A percentile compares a stretch with the other conserved stretches of the same genome.
These are phyloP conservation scores for Coemansia sp. DNA, from an alignment of 192 early-diverging fungal species.

Conservation along the genomic window DNA sequence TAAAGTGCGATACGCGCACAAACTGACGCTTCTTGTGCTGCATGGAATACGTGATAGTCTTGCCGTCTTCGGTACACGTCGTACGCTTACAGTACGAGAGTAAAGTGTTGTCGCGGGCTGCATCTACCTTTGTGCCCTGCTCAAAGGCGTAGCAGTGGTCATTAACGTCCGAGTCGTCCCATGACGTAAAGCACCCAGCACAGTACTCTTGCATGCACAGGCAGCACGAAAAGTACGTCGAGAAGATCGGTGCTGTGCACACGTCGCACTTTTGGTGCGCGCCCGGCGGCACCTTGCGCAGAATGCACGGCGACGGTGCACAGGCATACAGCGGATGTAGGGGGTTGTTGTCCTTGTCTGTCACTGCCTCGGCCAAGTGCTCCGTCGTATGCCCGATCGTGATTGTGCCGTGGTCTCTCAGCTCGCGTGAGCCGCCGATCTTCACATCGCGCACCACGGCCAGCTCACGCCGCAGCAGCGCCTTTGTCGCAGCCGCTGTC, in stretches of 20 bases:
- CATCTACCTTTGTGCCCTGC: constrained; percentile 1
- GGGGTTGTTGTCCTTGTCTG: not conserved
- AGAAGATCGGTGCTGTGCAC: constrained; percentile 28
- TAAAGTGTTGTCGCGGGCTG: not conserved
- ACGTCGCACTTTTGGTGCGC: constrained; percentile 20
- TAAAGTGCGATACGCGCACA: constrained; percentile 28
- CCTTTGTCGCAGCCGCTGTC: constrained; percentile 27
- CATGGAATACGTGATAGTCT: constrained; percentile 6
- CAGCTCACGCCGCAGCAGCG: constrained; percentile 26
- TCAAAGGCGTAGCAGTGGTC: constrained; percentile 1
- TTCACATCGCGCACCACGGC: constrained; percentile 27
- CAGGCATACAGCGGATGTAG: constrained; percentile 28
- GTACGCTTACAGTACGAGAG: constrained; percentile 20
- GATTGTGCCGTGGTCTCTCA: constrained; percentile 4
- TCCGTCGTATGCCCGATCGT: constrained; percentile 5
- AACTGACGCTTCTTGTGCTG: constrained; percentile 28
- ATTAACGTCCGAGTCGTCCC: constrained; percentile 19
- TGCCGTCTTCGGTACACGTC: constrained; percentile 1
- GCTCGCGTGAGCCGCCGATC: not conserved
- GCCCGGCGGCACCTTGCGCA: constrained; percentile 23
- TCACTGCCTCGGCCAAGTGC: not conserved
- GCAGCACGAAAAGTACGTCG: constrained; percentile 33
- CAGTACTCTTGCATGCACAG: constrained; percentile 27
- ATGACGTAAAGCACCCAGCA: constrained; percentile 15
- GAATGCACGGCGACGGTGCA: constrained; percentile 19